Percentiles rank a stretch among this genome's conserved stretches.
Evolutionary conservation across 176 grass and related monocot genomes (phyloP).

Genomic region (Musa acuminata): DNA sequence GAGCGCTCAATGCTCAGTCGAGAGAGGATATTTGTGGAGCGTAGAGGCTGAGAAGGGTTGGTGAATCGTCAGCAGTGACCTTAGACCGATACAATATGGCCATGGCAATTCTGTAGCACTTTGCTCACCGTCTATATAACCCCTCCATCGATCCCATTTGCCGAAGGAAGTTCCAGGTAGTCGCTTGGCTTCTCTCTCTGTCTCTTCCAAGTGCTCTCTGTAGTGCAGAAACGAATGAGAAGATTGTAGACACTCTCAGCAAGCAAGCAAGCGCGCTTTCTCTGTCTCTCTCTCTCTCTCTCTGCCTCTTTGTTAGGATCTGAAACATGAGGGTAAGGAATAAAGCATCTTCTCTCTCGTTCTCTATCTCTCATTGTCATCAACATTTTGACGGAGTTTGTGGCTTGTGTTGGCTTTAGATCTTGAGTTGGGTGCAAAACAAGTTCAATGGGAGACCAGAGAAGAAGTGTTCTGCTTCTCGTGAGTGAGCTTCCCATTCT

Average conservation of each 20-base stretch:
- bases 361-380: background rate
- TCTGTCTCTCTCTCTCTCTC: no score
- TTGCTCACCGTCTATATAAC: no score
- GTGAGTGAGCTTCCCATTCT: constrained; percentile 16
- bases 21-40: no score
- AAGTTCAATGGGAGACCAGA: constrained; percentile 38
- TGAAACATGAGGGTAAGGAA: background rate
- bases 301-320: background rate
- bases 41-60: background rate
- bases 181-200: background rate
- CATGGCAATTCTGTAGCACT: constrained; percentile 9
- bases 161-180: background rate
- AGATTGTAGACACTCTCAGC: no score
- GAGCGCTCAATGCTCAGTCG: no score
- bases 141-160: background rate
- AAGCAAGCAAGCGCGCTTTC: no score
- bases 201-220: background rate
- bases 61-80: background rate
- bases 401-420: constrained; percentile 24
- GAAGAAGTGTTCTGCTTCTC: constrained; percentile 17
- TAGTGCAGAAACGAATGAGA: background rate
- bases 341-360: background rate
- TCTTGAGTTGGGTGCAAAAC: constrained; percentile 66
- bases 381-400: no score
- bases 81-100: background rate